Conservation (phyloP, 805 yeast genomes). For the Nakazawaea anatomiae region DNA sequence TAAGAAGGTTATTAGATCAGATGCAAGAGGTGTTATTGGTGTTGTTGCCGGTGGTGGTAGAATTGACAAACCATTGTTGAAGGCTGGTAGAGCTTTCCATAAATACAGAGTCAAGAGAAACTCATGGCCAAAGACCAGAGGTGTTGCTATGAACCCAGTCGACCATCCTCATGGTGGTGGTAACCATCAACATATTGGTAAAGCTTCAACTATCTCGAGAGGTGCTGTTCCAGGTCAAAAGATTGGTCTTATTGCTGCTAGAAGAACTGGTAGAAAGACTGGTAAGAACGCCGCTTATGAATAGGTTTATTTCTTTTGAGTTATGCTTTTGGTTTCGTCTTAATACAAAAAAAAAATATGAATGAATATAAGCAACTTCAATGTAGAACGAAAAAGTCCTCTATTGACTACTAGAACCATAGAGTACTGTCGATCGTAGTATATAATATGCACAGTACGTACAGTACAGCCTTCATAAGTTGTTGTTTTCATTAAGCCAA, state of each 20-base stretch:
- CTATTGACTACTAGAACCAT: no score
- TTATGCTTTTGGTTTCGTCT: constrained; percentile 1
- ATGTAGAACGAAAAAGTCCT: no score
- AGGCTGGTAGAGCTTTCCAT: constrained; percentile 99
- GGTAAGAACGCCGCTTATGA: constrained; percentile 10
- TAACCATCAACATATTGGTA: constrained; percentile 99
- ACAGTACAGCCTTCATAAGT: not conserved
- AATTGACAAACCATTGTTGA: constrained; percentile 98
- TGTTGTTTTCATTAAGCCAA: not conserved
- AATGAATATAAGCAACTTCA: not conserved
- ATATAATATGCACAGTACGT: no score
- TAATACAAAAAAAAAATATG: not conserved
- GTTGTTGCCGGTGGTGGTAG: constrained; percentile 99
- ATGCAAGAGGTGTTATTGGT: constrained; percentile 99
- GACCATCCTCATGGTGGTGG: constrained; percentile 99
- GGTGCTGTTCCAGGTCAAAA: constrained; percentile 99
- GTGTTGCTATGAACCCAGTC: constrained; percentile 99
- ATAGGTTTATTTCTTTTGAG: constrained; percentile 1
- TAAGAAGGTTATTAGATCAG: constrained; percentile 91
- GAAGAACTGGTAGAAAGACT: constrained; percentile 87
- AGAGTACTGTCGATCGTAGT: no score
- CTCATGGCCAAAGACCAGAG: constrained; percentile 99
- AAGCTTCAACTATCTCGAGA: constrained; percentile 98
- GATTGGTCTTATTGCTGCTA: constrained; percentile 99
- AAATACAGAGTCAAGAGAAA: constrained; percentile 98